These are phyloP conservation scores for Tagetes patula DNA, from an alignment of 129 eudicot genomes.

Conservation along the genomic window DNA sequence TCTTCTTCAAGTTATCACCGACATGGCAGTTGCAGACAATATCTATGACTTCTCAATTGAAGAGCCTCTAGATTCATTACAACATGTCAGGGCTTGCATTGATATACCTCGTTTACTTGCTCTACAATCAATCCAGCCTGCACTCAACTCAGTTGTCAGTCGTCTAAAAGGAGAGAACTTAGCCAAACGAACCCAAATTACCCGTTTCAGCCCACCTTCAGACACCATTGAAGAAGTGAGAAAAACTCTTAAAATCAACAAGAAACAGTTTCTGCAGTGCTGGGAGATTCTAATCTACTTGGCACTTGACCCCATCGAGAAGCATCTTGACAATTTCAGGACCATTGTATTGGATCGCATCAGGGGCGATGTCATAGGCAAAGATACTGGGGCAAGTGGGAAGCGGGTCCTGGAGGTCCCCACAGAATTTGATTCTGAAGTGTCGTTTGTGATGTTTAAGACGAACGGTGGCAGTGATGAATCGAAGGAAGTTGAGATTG, in stretches of 20 bases:
- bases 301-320: conserved; percentile 59
- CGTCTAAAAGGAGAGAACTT: conserved; percentile 62
- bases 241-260: conserved; percentile 70
- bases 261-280: conserved; percentile 71
- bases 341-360: conserved; percentile 54
- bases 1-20: conserved; percentile 60
- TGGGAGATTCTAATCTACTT: conserved; percentile 86
- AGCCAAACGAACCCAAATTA: conserved; percentile 48
- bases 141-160: conserved; percentile 42
- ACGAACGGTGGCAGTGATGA: conserved; percentile 47
- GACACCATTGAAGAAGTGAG: conserved; percentile 63
- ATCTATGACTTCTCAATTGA: conserved; percentile 77
- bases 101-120: conserved; percentile 73
- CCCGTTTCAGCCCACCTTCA: conserved; percentile 52
- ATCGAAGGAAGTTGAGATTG: conserved; percentile 44
- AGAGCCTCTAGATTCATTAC: conserved; percentile 90
- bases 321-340: conserved; percentile 62
- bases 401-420: conserved; percentile 67
- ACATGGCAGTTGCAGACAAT: conserved; percentile 55
- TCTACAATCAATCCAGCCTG: conserved; percentile 49
- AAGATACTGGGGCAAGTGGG: conserved; percentile 59
- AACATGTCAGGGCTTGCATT: conserved; percentile 68
- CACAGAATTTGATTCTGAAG: conserved; percentile 59
- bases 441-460: conserved; percentile 85
- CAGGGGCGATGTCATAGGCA: conserved; percentile 70